These are phyloP conservation scores for Botrytis aclada DNA, from an alignment of 2,329 filamentous ascomycete species.

Conservation along the genomic window DNA sequence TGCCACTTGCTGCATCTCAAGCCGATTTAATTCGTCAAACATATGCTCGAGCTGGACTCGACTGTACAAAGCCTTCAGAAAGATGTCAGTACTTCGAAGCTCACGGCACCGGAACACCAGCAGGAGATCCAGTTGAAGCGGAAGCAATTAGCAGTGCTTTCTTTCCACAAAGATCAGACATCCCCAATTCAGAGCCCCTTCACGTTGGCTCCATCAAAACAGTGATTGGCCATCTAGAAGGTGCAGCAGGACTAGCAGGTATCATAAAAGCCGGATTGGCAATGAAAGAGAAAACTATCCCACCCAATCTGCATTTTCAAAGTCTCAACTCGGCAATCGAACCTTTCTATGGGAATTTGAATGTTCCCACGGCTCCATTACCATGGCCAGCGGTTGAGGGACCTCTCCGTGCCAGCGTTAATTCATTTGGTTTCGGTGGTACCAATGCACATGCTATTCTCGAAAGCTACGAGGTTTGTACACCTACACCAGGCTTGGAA, in stretches of 20 bases:
- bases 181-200: conserved; percentile 6
- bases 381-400: conserved; percentile 30
- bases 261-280: conserved; percentile 35
- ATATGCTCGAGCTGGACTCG: conserved; percentile 44
- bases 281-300: conserved; percentile 34
- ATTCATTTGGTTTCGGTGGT: conserved; percentile 46
- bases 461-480: conserved; percentile 36
- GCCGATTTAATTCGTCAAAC: conserved; percentile 44
- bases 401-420: conserved; percentile 28
- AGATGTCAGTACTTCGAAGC: conserved; percentile 22
- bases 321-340: conserved; percentile 39
- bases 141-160: conserved; percentile 23
- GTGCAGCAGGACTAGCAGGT: conserved; percentile 36
- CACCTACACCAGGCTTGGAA: conserved; percentile 27
- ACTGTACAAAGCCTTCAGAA: conserved; percentile 28
- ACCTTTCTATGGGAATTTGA: conserved; percentile 22
- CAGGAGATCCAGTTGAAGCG: conserved; percentile 29
- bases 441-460: conserved; percentile 47
- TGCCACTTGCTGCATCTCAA: conserved; percentile 49
- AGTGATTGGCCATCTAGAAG: conserved; percentile 34
- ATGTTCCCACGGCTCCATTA: conserved; percentile 32
- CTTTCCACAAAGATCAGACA: neutral
- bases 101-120: conserved; percentile 27
- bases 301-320: conserved; percentile 38
- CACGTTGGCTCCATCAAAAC: conserved; percentile 32